phyloP scores from a whole-genome alignment of 106 monocot genomes.

The Iris macrosiphon region DNA sequence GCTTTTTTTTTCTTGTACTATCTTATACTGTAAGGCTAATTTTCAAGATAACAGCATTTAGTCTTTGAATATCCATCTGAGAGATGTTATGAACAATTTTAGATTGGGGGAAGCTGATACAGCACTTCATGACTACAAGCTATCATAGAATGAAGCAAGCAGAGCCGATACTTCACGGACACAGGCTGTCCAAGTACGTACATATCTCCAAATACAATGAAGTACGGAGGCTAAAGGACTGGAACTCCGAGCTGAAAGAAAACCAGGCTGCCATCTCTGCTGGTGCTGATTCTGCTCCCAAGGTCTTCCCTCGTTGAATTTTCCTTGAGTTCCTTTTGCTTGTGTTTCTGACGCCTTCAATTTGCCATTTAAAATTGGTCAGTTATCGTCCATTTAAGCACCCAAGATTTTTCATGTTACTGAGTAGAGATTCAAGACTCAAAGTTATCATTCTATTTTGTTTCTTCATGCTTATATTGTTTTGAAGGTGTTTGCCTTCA shows the following conservation, averaged over 20 bases:
- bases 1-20: too few relatives aligned
- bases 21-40: too few relatives aligned
- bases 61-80: neutral
- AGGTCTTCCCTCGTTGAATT: slow-evolving; percentile 11
- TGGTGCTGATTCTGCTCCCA: slow-evolving; percentile 58
- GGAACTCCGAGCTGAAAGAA: slow-evolving; percentile 24
- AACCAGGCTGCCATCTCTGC: slow-evolving; percentile 12
- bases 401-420: too few relatives aligned
- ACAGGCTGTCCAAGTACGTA: slow-evolving; percentile 9
- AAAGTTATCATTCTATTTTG: too few relatives aligned
- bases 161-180: slow-evolving; percentile 16
- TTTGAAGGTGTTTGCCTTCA: slow-evolving; percentile 47
- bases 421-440: too few relatives aligned
- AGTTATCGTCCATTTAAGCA: too few relatives aligned
- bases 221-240: slow-evolving; percentile 32
- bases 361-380: too few relatives aligned
- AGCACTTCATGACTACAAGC: slow-evolving; percentile 39
- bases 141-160: slow-evolving; percentile 20
- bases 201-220: slow-evolving; percentile 28
- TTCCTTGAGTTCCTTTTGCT: neutral
- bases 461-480: too few relatives aligned
- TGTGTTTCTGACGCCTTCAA: too few relatives aligned
- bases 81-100: neutral
- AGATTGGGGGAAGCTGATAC: slow-evolving; percentile 47
- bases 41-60: too few relatives aligned